These are phyloP conservation scores for Chytridium lagenaria DNA, from an alignment of 371 early-diverging fungal species.

Conservation along the genomic window DNA sequence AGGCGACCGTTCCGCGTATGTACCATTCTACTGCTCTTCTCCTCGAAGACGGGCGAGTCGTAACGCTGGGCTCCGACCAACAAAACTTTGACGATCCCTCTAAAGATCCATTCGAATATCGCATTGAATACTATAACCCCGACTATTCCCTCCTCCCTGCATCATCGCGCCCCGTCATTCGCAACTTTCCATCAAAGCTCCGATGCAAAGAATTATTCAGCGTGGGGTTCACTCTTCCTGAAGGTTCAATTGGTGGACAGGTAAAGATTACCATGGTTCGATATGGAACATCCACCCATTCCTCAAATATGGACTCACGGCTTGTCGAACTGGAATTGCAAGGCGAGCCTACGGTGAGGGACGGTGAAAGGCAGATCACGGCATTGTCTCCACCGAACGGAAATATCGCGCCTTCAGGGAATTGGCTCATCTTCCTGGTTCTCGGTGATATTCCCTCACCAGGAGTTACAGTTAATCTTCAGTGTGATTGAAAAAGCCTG, in stretches of 20 bases:
- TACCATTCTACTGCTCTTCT: constrained; percentile 48
- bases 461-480: constrained; percentile 21
- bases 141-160: constrained; percentile 21
- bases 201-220: constrained; percentile 25
- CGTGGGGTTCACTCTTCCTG: background rate
- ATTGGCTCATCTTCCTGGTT: constrained; percentile 48
- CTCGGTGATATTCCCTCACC: constrained; percentile 32
- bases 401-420: constrained; percentile 41
- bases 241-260: background rate
- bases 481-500: constrained; percentile 12
- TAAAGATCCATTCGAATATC: constrained; percentile 40
- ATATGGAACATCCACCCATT: constrained; percentile 41
- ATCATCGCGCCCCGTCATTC: constrained; percentile 22
- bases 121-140: constrained; percentile 39
- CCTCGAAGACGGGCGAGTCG: constrained; percentile 33
- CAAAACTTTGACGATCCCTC: constrained; percentile 31
- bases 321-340: constrained; percentile 32
- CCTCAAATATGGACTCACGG: constrained; percentile 45
- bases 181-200: background rate
- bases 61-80: constrained; percentile 39
- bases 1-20: constrained; percentile 37
- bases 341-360: background rate
- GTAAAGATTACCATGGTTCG: constrained; percentile 33
- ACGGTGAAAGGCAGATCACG: constrained; percentile 5
- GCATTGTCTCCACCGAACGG: constrained; percentile 31